Evolutionary conservation across 208 protist species (phyloP), one percentile per base, ranked within the genome.

Genomic region (Jaenimonas drosophilae): DNA sequence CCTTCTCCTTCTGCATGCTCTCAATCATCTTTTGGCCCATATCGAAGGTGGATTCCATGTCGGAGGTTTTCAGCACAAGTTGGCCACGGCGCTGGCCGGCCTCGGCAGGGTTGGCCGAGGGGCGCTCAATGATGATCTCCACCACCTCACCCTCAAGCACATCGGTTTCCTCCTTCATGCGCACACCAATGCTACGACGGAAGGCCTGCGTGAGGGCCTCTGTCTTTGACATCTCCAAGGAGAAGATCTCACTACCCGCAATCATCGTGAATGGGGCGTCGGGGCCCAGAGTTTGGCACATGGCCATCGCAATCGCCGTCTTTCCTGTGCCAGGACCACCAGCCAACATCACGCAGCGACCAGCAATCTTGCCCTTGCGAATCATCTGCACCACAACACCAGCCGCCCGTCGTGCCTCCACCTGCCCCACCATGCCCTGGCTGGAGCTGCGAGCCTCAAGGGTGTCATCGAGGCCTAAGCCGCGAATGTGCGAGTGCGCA

Each of bases 21-120:
- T 99, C 99, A 62, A 99, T 99, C 98, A 99, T 99, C 73, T 99
- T 99, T 39, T 86, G 68, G n/a, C 98, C 98, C 5, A 99, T 78
- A 62, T 99, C 98, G 74, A 99, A 99, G 11, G 97, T 83, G 1
- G 98, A 99, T 70, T 99, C 98, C 98, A 99, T 99, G 48, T 99
- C 98, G 4, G 98, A 99, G 20, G 99, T 99, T 76, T 99, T 99
- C 1, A 99, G 71, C 25, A 97, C 98, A n/a, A 99, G 74, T 64
- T 98, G 96, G 30, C 99, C 99, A 21, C 88, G 96, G 57, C 98
- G 98, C 11, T 85, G 69, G 45, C 71, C 84, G 12, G 65, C 59
- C 67, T 90, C 78, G 3, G 87, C 85, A 19, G 88, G 88, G 63
- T 95, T 91, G 11, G 87, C 88, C 2, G 94, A 95, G 0, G 98